phyloP scores from a whole-genome alignment of 805 yeast species.

The Wickerhamomyces strasburgensis region DNA sequence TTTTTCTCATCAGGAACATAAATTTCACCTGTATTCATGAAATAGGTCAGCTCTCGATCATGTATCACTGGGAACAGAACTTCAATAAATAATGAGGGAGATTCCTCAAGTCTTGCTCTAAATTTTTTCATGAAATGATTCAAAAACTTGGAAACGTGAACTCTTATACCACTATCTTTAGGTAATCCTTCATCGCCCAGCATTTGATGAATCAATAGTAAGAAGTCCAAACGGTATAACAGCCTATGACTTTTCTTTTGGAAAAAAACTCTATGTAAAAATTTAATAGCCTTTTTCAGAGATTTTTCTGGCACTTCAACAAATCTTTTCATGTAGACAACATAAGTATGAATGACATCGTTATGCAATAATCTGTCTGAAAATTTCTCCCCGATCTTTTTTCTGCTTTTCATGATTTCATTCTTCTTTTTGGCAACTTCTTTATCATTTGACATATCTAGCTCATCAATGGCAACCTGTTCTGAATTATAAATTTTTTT shows the following conservation, averaged over 20 bases:
- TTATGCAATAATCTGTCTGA: constrained; percentile 49
- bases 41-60: constrained; percentile 43
- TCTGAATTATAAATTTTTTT: constrained; percentile 23
- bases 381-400: constrained; percentile 40
- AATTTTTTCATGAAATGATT: constrained; percentile 60
- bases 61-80: constrained; percentile 57
- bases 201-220: constrained; percentile 51
- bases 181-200: constrained; percentile 49
- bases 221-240: constrained; percentile 68
- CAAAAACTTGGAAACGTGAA: constrained; percentile 61
- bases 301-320: constrained; percentile 56
- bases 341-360: constrained; percentile 58
- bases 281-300: constrained; percentile 60
- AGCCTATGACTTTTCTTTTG: constrained; percentile 53
- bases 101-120: constrained; percentile 39
- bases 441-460: constrained; percentile 28
- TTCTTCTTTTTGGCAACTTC: constrained; percentile 28
- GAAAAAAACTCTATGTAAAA: constrained; percentile 66
- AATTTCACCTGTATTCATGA: constrained; percentile 54
- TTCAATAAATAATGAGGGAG: constrained; percentile 57
- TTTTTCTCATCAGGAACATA: constrained; percentile 8
- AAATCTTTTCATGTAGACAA: constrained; percentile 54
- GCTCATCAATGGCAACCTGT: constrained; percentile 29
- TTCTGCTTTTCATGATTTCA: constrained; percentile 27
- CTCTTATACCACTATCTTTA: constrained; percentile 39